Evolutionary conservation across 1,284 basidiomycete genomes (phyloP).

Genomic region (Vanrija humicola): DNA sequence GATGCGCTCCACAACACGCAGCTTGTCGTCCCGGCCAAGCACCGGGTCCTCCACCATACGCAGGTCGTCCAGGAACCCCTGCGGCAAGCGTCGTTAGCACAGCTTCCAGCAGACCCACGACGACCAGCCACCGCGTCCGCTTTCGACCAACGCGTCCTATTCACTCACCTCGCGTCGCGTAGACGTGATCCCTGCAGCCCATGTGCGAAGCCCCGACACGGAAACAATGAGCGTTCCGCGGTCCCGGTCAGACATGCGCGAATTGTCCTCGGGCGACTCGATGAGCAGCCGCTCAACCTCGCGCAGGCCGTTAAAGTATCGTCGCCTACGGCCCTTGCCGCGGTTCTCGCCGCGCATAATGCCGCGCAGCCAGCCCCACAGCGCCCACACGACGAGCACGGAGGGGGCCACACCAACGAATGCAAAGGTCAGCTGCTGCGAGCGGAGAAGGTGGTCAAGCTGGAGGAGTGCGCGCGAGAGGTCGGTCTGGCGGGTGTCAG

Average conservation of each 20-base stretch:
- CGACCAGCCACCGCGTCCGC: background rate
- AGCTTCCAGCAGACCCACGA: background rate
- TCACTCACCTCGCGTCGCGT: slow-evolving; percentile 26
- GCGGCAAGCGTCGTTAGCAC: slow-evolving; percentile 18
- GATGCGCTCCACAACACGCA: slow-evolving; percentile 77
- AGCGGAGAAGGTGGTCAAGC: slow-evolving; percentile 83
- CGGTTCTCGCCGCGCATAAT: slow-evolving; percentile 53
- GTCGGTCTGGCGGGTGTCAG: slow-evolving; percentile 64
- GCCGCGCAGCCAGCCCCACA: slow-evolving; percentile 56
- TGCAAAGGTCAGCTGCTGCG: slow-evolving; percentile 93
- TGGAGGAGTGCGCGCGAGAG: slow-evolving; percentile 80
- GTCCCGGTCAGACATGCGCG: slow-evolving; percentile 49
- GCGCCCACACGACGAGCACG: slow-evolving; percentile 71
- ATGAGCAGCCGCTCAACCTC: slow-evolving; percentile 68
- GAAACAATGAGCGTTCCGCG: slow-evolving; percentile 52
- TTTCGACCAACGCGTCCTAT: slow-evolving; percentile 6
- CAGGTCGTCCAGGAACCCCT: slow-evolving; percentile 81
- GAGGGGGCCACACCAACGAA: slow-evolving; percentile 95
- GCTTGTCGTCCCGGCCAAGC: slow-evolving; percentile 64
- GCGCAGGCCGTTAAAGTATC: slow-evolving; percentile 50
- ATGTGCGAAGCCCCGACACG: slow-evolving; percentile 45
- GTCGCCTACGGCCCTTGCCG: slow-evolving; percentile 43
- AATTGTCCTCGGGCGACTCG: slow-evolving; percentile 33
- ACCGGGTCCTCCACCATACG: slow-evolving; percentile 71
- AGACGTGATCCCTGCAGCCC: slow-evolving; percentile 43